Evolutionary conservation across 129 eudicot species (phyloP), one percentile per base, ranked within the genome.

Genomic region (Solidago caesia): DNA sequence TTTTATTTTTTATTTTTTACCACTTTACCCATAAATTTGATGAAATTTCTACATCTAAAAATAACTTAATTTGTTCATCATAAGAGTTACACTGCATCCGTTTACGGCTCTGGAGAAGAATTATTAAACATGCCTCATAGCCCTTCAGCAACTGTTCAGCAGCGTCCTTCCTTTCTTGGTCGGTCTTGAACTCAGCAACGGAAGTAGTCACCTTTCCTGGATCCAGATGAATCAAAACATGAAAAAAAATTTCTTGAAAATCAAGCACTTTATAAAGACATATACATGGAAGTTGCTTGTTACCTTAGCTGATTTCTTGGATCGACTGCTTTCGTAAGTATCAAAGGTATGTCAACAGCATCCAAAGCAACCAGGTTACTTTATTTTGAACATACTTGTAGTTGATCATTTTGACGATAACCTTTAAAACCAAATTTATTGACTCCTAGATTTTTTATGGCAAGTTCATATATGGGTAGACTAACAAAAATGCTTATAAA

Each of bases 141-240:
- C 92, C 96, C 77, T 90, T 90, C 77, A 89, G 77, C 64, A 96
- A 92, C 79, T 86, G 84, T 33, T 92, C 98, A 80, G 98, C 83
- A 72, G 95, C 91, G 69, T 92, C 96, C 75, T 90, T 92, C 79
- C 85, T 92, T 63, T 87, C 96, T 61, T 84, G 86, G 74, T 92
- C 96, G 12, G 86, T 80, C 88, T 92, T 92, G 65, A 89, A 92
- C 84, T 92, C 98, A 73, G 98, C 98, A 92, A 26, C 98, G 88
- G 76, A 60, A 92, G 88, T 92, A 92, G 81, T 92, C 98, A 60
- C 99, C 99, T 85, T 94, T 94, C 97, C 99, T 94, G 81, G 29
- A 74, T 75, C 33, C 70, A 48, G 55, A 27, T 14, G 63, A 52
- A 44, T 70, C 71, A 79, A 7, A 39, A 67, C 43, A 49, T 21